Base-by-base conservation (phyloP, 108 stramenopile genomes). In the Cyclotella cryptica region DNA sequence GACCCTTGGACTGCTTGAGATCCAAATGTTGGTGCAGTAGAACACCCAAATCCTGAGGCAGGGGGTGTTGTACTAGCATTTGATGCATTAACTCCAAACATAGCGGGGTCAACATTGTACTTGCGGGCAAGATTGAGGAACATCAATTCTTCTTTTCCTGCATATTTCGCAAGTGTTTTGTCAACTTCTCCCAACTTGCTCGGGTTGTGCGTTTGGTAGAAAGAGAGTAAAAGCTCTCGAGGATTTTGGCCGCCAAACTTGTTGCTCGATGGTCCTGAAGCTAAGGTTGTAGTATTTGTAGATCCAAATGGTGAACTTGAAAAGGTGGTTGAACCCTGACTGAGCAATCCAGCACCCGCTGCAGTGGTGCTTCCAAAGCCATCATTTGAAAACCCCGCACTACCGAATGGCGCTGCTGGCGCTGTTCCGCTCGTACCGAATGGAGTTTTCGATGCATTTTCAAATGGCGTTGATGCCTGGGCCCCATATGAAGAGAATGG, bases 71-170 rank as follows among this genome's bases (percentile, higher is more conserved):
- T 18, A 18, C 79, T 68, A 13, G 86, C 27, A 29, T 79, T 58
- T 53, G 83, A 59, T 21, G 71, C 40, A 44, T 80, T 54, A 6
- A 93, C 42, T 13, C 89, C 94, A 76, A 96, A 96, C 11, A 81
- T 75, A 9, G 90, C 80, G 47, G 90, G 89, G 79, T 93, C 90
- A 8, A 93, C 60, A 45, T 88, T 81, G 79, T 96, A 96, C 65
- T 96, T 94, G 77, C 92, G 90, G 54, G 92, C 90, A 21, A 96
- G 81, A 66, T 94, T 94, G 21, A 85, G 60, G 64, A 96, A 93
- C 77, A 96, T 43, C 61, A 89, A 78, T 41, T 93, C 92, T 71
- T 96, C 93, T 22, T 91, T 77, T 43, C 96, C 96, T 40, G 78
- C 52, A 66, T 95, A 95, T 75, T 96, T 96, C 10, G 79, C 60